phyloP scores from a whole-genome alignment of 495 filamentous ascomycete species.

The Penicillium nucicola region DNA sequence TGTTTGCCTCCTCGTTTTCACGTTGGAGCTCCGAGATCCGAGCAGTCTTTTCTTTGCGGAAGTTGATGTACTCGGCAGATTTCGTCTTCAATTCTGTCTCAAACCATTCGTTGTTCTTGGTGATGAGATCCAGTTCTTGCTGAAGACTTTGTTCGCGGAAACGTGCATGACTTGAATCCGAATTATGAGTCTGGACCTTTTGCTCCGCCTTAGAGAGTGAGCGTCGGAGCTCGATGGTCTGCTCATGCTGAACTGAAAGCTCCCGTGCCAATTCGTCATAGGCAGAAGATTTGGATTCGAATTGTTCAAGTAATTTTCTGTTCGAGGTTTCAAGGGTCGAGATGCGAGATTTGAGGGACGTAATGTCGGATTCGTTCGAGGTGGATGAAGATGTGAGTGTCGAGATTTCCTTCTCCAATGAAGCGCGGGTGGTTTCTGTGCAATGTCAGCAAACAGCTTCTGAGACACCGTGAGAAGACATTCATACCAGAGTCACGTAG shows the following conservation, averaged over 20 bases:
- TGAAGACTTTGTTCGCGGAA: constrained; percentile 85
- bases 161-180: constrained; percentile 68
- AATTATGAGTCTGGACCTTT: constrained; percentile 73
- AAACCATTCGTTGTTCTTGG: constrained; percentile 88
- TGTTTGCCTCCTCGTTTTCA: constrained; percentile 77
- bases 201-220: constrained; percentile 79
- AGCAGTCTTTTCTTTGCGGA: constrained; percentile 89
- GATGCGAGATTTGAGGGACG: constrained; percentile 74
- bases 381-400: constrained; percentile 72
- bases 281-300: constrained; percentile 85
- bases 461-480: background rate
- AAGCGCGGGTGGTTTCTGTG: constrained; percentile 59
- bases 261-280: constrained; percentile 84
- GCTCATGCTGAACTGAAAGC: constrained; percentile 81
- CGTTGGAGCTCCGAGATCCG: constrained; percentile 84
- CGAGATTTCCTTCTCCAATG: constrained; percentile 78
- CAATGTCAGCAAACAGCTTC: constrained; percentile 16
- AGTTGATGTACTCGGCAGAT: constrained; percentile 77
- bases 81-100: constrained; percentile 89
- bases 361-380: constrained; percentile 71
- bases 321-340: constrained; percentile 85
- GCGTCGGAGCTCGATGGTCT: constrained; percentile 75
- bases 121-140: constrained; percentile 82
- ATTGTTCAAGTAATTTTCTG: constrained; percentile 77
- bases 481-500: constrained; percentile 74